Evolutionary conservation across 2,329 filamentous ascomycete genomes (phyloP), one percentile per base, ranked within the genome.

Genomic region (Apiospora rasikravindrae): DNA sequence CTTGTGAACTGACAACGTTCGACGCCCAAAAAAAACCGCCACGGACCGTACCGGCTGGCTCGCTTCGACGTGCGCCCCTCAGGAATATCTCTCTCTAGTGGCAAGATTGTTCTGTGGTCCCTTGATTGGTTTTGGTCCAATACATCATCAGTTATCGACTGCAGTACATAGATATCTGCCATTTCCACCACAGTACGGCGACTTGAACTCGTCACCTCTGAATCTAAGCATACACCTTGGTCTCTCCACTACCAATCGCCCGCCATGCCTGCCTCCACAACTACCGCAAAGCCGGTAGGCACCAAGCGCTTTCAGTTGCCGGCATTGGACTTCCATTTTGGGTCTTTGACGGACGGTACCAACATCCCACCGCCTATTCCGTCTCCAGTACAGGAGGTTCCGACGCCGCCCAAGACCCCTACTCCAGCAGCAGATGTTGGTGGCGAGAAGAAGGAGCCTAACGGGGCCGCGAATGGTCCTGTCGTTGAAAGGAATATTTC

Each of bases 291-390:
- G n/a, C 67, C 29, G 67, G 19, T 24, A 33, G 67, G 24, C 26
- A 49, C 67, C 67, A 69, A 79, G 72, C 84, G 83, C 76, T 90
- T 91, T 74, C 87, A 90, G 81, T 85, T 91, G 72, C 89, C 89
- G 11, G 86, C 84, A 67, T 84, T 91, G 73, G 83, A 90, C 74
- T 85, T 91, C 82, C 86, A 89, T 75, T 89, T 90, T 76, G 84
- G 86, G 73, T 88, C 86, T 67, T 83, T 91, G 78, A 90, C 89
- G 61, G 88, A 90, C 53, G 89, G 89, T 70, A 91, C 89, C 78
- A 78, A 88, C 77, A 91, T 91, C 75, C 89, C 89, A 61, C 87
- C 89, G 42, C 89, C 89, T 33, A 83, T 83, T 67, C 88, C 88
- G 24, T 90, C 88, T 67, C 88, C 88, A 70, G 77, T 78, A 70